phyloP scores from a whole-genome alignment of 2,329 filamentous ascomycete genomes.

The Cercospora sp. region DNA sequence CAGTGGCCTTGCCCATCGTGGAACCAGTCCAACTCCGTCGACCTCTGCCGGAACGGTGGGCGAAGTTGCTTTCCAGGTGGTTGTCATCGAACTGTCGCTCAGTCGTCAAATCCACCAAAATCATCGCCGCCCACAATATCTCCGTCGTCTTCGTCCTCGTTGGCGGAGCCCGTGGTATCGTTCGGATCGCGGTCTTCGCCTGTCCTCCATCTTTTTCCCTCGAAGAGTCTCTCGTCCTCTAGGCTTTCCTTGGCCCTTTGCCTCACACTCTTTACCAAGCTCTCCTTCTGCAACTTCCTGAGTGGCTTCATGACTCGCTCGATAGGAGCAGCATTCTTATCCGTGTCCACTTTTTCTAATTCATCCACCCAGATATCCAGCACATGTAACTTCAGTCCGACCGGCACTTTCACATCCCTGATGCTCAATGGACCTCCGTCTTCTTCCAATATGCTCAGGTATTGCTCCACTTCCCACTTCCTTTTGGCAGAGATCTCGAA shows the following conservation, averaged over 20 bases:
- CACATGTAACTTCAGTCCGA: constrained; percentile 82
- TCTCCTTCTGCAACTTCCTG: constrained; percentile 56
- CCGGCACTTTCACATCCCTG: constrained; percentile 63
- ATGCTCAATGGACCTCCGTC: constrained; percentile 46
- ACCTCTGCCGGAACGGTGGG: no score
- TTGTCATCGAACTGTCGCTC: no score
- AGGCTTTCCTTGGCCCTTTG: constrained; percentile 68
- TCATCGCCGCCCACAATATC: constrained; percentile 32
- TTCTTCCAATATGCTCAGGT: constrained; percentile 51
- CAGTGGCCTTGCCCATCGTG: no score
- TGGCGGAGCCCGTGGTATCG: constrained; percentile 49
- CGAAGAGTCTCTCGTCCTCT: constrained; percentile 70
- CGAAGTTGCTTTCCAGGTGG: no score
- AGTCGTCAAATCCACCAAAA: constrained; percentile 64
- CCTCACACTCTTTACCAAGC: constrained; percentile 70
- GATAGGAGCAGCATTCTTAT: constrained; percentile 42
- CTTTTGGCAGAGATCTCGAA: constrained; percentile 53
- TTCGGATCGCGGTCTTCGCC: constrained; percentile 50
- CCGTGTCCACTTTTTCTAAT: constrained; percentile 66
- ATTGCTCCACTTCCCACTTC: constrained; percentile 39
- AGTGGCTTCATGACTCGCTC: constrained; percentile 57
- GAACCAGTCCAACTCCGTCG: no score
- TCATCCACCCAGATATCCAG: constrained; percentile 93
- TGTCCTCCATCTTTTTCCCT: constrained; percentile 43
- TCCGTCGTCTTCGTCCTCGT: constrained; percentile 38